Base-by-base conservation (phyloP, 345 rosid species). In the Durio zibethinus region DNA sequence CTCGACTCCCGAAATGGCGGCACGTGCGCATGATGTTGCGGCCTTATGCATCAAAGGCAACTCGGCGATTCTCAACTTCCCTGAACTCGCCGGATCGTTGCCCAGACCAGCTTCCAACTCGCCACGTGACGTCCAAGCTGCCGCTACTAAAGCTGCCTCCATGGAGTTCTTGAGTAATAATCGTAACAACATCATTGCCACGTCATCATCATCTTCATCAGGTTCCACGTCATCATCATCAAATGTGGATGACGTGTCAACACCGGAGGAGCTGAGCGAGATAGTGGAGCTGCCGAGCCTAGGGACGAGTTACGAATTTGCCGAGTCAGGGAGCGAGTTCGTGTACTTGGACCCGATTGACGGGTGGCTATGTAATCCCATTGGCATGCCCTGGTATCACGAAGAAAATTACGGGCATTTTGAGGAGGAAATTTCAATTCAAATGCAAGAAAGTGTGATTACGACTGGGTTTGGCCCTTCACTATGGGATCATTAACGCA, bases 241-340 rank as follows among this genome's bases (percentile, higher is more conserved):
- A 20, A 63, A 77, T 2, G 69, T 72, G 27, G 81, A 82, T 65
- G 86, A 89, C 80, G 84, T 74, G 73, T 82, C 91, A 8, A 86
- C 91, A 2, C 89, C 90, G 16, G 95, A 90, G 45, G 93, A 92
- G 73, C 88, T 92, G 56, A 86, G 90, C n/a, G 90, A 92, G 88
- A 91, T 94, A 79, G 97, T 94, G 20, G 80, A 94, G 93, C 73
- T 94, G 50, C 97, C 98, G 72, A 90, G 86, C 61, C 77, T 94
- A 12, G 94, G 86, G 10, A 64, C 91, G 86, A 83, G 84, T 81
- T 82, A 83, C 74, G 86, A 86, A 33, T 81, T 81, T 61, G 68
- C 77, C 25, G 89, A 85, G 83, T 77, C 84, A 3, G 72, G 87
- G 83, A 86, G 74, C 81, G 93, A 93, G 78, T 89, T 90, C 20